Evolutionary conservation across 441 rosid genomes (phyloP).

Genomic region (Hura crepitans): DNA sequence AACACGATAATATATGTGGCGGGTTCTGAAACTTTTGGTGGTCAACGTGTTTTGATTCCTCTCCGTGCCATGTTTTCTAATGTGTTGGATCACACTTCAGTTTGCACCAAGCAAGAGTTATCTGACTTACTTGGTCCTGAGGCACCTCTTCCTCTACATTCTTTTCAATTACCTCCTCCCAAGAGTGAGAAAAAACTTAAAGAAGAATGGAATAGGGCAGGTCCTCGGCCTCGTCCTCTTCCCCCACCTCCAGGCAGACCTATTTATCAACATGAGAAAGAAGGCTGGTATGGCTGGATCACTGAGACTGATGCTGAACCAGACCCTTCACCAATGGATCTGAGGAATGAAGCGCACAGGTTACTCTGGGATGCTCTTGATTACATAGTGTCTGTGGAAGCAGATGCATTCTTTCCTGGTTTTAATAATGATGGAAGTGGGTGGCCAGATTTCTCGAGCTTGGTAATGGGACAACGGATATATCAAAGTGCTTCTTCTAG

Average conservation of each 20-base stretch:
- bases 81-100: constrained; percentile 66
- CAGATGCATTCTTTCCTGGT: constrained; percentile 92
- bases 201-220: constrained; percentile 89
- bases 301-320: constrained; percentile 76
- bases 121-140: constrained; percentile 83
- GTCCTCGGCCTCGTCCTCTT: constrained; percentile 98
- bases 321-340: constrained; percentile 62
- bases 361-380: constrained; percentile 98
- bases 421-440: constrained; percentile 82
- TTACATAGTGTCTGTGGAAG: constrained; percentile 77
- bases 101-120: constrained; percentile 73
- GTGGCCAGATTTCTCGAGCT: constrained; percentile 90
- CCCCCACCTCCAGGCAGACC: constrained; percentile 99
- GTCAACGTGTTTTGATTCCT: constrained; percentile 88
- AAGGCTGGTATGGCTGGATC: constrained; percentile 99
- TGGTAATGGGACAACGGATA: constrained; percentile 96
- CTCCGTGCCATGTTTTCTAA: constrained; percentile 88
- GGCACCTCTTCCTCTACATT: constrained; percentile 51
- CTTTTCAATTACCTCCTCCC: constrained; percentile 42
- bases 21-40: constrained; percentile 95
- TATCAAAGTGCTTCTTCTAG: constrained; percentile 78
- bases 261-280: constrained; percentile 85
- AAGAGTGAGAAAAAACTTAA: constrained; percentile 67
- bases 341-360: constrained; percentile 83
- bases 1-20: constrained; percentile 83